Evolutionary conservation across 1,284 basidiomycete species (phyloP), one percentile per base, ranked within the genome.

Genomic region (Albatrellus sp.): DNA sequence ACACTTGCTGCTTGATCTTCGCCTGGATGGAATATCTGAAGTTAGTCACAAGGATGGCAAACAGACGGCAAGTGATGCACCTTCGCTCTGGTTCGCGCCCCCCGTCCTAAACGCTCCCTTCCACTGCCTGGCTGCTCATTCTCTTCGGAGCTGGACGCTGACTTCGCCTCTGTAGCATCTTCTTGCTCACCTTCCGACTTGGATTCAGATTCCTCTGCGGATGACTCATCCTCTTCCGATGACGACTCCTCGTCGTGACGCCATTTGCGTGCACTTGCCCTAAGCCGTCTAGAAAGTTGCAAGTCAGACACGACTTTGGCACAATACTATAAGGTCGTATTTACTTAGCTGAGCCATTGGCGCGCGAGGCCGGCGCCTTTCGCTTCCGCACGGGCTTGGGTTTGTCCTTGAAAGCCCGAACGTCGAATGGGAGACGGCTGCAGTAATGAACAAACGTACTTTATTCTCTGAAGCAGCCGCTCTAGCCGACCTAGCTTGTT

Each of bases 1-100:
- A 44, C 29, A 50, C 48, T 39, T 59, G 57, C 42, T 56, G 52
- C 46, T 54, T 57, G 37, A 59, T 58, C 45, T 49, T 52, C 16
- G 53, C 57, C 57, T 59, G 35, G 12, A n/a, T 13, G 17, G 14
- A 46, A 1, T 2, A 19, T 12, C 11, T 8, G 20, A 3, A 31
- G 19, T 29, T 43, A 44, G 29, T 16, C 2, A 24, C 34, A 13
- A 43, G 32, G 7, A 31, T 30, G 12, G 13, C 30, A 14, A 5
- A 46, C 3, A 28, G 16, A 19, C 14, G 20, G 12, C 2, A 42
- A 16, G 11, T 1, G 19, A 56, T 56, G 41, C 49, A 70, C 70
- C 58, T 71, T 69, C 0, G 70, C 72, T 42, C 65, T 61, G 9
- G 59, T 63, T 40, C 70, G 56, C 9, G 70, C 70, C 36, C 65